A percentile compares a stretch with the other conserved stretches of the same genome.
Conservation (phyloP, 2,329 filamentous ascomycete species). For the Aspergillus unguis region DNA sequence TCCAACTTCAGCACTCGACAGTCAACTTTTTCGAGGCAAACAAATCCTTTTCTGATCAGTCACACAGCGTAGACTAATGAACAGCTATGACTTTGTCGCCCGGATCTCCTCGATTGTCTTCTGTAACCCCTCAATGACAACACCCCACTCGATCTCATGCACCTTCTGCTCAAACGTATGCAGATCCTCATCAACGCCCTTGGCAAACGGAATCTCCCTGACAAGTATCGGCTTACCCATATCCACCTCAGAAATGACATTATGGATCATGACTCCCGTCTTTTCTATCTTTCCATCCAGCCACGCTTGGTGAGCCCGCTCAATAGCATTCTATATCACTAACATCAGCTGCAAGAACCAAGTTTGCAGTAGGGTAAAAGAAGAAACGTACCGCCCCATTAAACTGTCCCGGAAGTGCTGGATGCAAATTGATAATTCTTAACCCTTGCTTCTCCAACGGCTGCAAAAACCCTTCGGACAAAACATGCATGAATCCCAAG, state of each 20-base stretch:
- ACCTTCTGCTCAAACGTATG: slow-evolving; percentile 68
- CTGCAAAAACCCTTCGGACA: slow-evolving; percentile 65
- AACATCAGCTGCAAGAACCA: background rate
- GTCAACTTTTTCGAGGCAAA: background rate
- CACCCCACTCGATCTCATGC: slow-evolving; percentile 70
- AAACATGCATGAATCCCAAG: slow-evolving; percentile 84
- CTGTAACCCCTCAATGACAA: slow-evolving; percentile 70
- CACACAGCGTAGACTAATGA: background rate
- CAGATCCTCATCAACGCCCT: slow-evolving; percentile 59
- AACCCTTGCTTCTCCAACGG: slow-evolving; percentile 62
- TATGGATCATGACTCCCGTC: slow-evolving; percentile 85
- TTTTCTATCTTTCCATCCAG: slow-evolving; percentile 62
- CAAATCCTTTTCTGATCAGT: background rate
- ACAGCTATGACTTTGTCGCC: slow-evolving; percentile 16
- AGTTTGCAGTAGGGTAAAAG: background rate
- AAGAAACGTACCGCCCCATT: slow-evolving; percentile 59
- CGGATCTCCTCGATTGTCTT: slow-evolving; percentile 34
- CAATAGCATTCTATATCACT: slow-evolving; percentile 59
- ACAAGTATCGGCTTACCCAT: slow-evolving; percentile 70
- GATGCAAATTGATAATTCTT: slow-evolving; percentile 78
- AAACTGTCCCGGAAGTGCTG: slow-evolving; percentile 69
- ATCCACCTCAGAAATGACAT: slow-evolving; percentile 78
- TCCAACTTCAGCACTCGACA: background rate
- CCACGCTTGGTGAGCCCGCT: slow-evolving; percentile 72
- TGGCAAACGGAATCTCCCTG: slow-evolving; percentile 63